phyloP scores from a whole-genome alignment of 306 rosid genomes.

The Hippophae gyantsensis region DNA sequence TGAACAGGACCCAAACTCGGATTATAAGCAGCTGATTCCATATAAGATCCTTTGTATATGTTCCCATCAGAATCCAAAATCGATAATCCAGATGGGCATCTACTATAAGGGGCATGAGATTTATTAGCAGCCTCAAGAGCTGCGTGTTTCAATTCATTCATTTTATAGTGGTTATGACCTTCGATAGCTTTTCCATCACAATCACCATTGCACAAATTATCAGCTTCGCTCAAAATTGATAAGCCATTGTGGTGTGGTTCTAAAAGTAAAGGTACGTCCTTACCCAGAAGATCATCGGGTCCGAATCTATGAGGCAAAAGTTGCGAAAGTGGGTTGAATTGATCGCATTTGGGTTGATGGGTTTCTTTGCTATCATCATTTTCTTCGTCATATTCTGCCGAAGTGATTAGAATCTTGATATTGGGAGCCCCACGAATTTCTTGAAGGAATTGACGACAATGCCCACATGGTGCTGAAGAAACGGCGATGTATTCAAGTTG shows the following conservation, averaged over 20 bases:
- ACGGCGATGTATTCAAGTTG: conserved; percentile 52
- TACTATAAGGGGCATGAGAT: conserved; percentile 80
- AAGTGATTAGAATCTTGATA: conserved; percentile 45
- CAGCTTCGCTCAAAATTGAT: conserved; percentile 13
- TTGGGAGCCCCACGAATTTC: conserved; percentile 56
- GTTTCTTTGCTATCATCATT: background rate
- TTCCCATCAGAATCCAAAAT: conserved; percentile 40
- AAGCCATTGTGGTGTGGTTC: conserved; percentile 48
- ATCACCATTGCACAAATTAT: conserved; percentile 12
- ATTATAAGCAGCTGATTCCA: conserved; percentile 85
- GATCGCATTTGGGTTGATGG: background rate
- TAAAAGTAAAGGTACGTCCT: conserved; percentile 39
- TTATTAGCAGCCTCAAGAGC: conserved; percentile 70
- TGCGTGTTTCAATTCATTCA: conserved; percentile 20
- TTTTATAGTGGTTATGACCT: background rate
- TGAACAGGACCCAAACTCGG: conserved; percentile 83
- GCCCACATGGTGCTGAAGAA: conserved; percentile 91
- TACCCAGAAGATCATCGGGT: conserved; percentile 62
- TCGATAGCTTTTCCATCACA: background rate
- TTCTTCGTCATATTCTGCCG: conserved; percentile 11
- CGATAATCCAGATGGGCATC: conserved; percentile 73
- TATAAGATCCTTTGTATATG: conserved; percentile 54
- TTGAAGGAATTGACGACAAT: conserved; percentile 88
- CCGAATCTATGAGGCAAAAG: conserved; percentile 69
- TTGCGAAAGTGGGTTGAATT: conserved; percentile 27